Evolutionary conservation across 371 early-diverging fungal species (phyloP), one percentile per base, ranked within the genome.

Genomic region (Apophysomyces sp.): DNA sequence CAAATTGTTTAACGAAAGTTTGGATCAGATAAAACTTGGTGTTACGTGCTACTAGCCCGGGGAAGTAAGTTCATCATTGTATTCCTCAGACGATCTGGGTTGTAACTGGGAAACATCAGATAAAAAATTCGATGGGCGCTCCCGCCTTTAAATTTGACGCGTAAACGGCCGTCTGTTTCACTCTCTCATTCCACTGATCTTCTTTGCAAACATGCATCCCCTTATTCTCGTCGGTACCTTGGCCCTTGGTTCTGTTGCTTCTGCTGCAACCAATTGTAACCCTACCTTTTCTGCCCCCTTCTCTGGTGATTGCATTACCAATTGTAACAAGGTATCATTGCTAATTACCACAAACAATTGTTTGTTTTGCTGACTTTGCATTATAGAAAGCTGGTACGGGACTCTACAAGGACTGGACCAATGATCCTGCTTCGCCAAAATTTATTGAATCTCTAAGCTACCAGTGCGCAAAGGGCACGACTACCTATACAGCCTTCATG

Each of bases 281-380:
- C 72, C 78, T 21, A 56, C 69, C 32, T 78, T 65, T 31, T 67
- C 74, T 28, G 69, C 67, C 13, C 27, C 71, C 28, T 36, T 61
- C 9, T 68, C 69, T 36, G 58, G 67, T 21, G 34, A 53, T 9
- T 78, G 78, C 55, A 74, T 75, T 34, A 49, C 57, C 4, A 55
- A 64, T n/a, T 78, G 78, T 58, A 71, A 70, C 31, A 28, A 62
- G 55, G 78, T 75, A 78, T 58, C n/a, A 59, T 18, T 28, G 13
- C 36, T 58, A 2, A 15, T 27, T 26, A 24, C 29, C 13, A 7
- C 2, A n/a, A 18, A 2, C 52, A 60, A 57, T 15, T 15, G 15
- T 30, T 56, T 21, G 2, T 24, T 30, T 30, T 18, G 36, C 11
- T 55, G 5, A 18, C 11, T 7, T 52, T 57, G 15, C 4, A 15